These are phyloP conservation scores for Candida multigemmis DNA, from an alignment of 805 yeast genomes.

Conservation along the genomic window DNA sequence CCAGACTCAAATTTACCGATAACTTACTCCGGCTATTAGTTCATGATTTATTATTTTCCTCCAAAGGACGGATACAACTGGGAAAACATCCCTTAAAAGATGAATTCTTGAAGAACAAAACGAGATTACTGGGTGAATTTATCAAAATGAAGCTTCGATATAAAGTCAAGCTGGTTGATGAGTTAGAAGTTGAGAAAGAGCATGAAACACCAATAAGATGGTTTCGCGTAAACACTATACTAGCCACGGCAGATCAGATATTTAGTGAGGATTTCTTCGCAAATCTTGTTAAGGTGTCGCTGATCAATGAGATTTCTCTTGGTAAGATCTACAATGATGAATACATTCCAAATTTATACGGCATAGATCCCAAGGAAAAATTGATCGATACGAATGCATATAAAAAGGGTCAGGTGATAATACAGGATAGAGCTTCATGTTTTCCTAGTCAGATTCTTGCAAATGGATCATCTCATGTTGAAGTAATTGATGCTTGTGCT, in stretches of 20 bases:
- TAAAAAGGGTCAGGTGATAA: constrained; percentile 67
- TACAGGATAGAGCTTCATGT: constrained; percentile 95
- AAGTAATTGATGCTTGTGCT: constrained; percentile 86
- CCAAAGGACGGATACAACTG: constrained; percentile 75
- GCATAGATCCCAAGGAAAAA: constrained; percentile 69
- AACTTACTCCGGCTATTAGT: constrained; percentile 55
- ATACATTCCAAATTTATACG: constrained; percentile 68
- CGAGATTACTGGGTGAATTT: constrained; percentile 75
- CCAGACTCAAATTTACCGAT: constrained; percentile 36
- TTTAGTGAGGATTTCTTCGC: no score
- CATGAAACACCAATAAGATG: constrained; percentile 72
- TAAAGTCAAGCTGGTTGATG: constrained; percentile 49
- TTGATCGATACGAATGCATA: constrained; percentile 64
- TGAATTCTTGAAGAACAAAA: constrained; percentile 66
- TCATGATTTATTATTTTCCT: constrained; percentile 73
- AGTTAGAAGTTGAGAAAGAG: constrained; percentile 22
- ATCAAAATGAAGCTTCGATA: constrained; percentile 68
- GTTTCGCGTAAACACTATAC: constrained; percentile 67
- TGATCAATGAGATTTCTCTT: constrained; percentile 11
- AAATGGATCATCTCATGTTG: constrained; percentile 36
- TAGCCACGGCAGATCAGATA: no score
- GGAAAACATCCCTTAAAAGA: constrained; percentile 85
- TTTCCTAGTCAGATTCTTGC: constrained; percentile 83
- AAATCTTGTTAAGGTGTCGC: no score
- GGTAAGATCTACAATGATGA: constrained; percentile 68